Conservation (phyloP, 768 basidiomycete species). For the Coprinopsis marcescibilis region DNA sequence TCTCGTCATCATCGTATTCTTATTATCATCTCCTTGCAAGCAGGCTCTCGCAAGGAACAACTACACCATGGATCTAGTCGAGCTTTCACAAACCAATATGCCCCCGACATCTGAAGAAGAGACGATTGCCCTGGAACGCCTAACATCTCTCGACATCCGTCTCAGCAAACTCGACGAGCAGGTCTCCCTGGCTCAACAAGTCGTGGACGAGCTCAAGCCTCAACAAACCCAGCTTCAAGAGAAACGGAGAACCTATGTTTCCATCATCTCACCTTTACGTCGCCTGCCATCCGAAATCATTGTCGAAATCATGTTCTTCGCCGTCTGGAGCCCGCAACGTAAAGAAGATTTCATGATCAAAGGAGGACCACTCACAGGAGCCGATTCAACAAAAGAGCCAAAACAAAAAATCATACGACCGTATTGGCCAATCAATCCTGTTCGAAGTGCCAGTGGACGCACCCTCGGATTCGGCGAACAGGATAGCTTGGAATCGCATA, state of each 20-base stretch:
- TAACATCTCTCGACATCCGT: slow-evolving; percentile 2
- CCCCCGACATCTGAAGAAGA: not conserved
- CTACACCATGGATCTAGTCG: slow-evolving; percentile 1
- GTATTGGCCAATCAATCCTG: no score
- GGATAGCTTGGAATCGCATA: not conserved
- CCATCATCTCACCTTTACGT: slow-evolving; percentile 5
- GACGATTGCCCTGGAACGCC: not conserved
- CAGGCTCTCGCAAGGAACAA: no score
- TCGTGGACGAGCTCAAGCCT: slow-evolving; percentile 1
- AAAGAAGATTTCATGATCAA: not conserved
- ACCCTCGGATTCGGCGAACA: no score
- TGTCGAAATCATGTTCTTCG: slow-evolving; percentile 6
- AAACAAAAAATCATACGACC: no score
- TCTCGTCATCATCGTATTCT: no score
- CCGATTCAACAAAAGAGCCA: no score
- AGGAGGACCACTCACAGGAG: not conserved
- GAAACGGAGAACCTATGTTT: not conserved
- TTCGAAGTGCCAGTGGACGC: no score
- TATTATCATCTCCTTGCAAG: no score
- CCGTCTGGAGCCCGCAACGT: slow-evolving; percentile 7
- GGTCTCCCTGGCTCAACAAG: not conserved
- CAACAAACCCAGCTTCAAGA: not conserved
- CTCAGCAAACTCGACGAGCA: not conserved
- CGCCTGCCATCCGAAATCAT: slow-evolving; percentile 3
- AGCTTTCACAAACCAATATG: not conserved